Evolutionary conservation across 768 basidiomycete genomes (phyloP).

Genomic region (Leccinum arenicola): DNA sequence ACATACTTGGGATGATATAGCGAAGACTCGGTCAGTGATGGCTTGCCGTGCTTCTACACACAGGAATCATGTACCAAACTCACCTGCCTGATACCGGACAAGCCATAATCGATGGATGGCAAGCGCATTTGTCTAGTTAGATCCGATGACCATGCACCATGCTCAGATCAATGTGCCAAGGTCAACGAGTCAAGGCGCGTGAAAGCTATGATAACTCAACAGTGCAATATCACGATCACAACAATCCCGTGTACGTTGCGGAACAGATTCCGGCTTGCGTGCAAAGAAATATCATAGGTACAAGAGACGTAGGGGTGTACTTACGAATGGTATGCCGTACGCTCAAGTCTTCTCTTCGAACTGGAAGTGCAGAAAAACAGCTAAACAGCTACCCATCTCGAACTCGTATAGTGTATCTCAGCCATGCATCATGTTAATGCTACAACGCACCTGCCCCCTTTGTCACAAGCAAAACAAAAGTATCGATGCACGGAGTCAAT

Average conservation of each 20-base stretch:
- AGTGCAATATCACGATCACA: constrained; percentile 2
- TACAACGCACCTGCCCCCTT: constrained; percentile 63
- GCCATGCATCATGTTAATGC: constrained; percentile 39
- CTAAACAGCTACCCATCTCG: constrained; percentile 23
- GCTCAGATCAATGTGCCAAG: constrained; percentile 24
- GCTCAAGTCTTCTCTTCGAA: constrained; percentile 20
- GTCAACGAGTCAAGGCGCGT: constrained; percentile 18
- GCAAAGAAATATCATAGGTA: constrained; percentile 38
- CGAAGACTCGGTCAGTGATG: no score
- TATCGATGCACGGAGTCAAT: constrained; percentile 22
- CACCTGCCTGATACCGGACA: neutral
- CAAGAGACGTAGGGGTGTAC: constrained; percentile 50
- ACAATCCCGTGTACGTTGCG: neutral
- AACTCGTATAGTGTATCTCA: constrained; percentile 44
- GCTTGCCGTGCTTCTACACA: neutral
- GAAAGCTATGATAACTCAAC: constrained; percentile 27
- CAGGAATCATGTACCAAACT: neutral
- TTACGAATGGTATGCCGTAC: constrained; percentile 42
- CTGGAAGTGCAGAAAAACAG: constrained; percentile 15
- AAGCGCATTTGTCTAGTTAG: neutral
- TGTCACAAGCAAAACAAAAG: constrained; percentile 26
- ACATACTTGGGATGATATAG: neutral
- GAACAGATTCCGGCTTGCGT: constrained; percentile 13
- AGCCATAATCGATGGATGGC: neutral
- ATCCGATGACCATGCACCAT: neutral